These are phyloP conservation scores for Spencermartinsiella europaea DNA, from an alignment of 805 yeast genomes.

Conservation along the genomic window DNA sequence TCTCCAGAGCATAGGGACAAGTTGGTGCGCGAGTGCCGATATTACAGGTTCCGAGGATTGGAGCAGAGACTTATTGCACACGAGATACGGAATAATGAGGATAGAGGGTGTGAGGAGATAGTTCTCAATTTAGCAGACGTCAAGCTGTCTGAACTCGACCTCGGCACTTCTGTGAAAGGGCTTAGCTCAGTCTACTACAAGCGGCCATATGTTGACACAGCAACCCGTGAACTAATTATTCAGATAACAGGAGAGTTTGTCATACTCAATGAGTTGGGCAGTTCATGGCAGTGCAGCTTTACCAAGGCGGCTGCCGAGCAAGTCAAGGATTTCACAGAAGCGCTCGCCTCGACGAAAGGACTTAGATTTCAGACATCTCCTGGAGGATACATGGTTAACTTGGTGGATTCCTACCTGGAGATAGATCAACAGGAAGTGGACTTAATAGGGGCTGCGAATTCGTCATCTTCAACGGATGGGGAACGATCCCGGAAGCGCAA, in stretches of 20 bases:
- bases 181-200: constrained; percentile 32
- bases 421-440: neutral
- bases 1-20: constrained; percentile 52
- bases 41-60: constrained; percentile 67
- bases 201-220: constrained; percentile 44
- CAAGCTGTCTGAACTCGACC: constrained; percentile 18
- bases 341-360: neutral
- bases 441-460: neutral
- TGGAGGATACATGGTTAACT: neutral
- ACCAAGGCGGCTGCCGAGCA: neutral
- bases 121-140: constrained; percentile 46
- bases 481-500: neutral
- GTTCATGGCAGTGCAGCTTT: neutral
- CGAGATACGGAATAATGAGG: constrained; percentile 48
- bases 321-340: constrained; percentile 1
- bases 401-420: neutral
- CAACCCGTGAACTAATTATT: constrained; percentile 37
- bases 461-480: neutral
- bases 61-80: constrained; percentile 65
- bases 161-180: constrained; percentile 11
- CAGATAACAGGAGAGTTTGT: constrained; percentile 29
- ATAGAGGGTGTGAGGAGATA: constrained; percentile 51
- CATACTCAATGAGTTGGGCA: neutral
- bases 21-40: constrained; percentile 65
- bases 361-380: neutral